Conservation (phyloP, 352 stramenopile genomes). For the Thalassiosira hispida region DNA sequence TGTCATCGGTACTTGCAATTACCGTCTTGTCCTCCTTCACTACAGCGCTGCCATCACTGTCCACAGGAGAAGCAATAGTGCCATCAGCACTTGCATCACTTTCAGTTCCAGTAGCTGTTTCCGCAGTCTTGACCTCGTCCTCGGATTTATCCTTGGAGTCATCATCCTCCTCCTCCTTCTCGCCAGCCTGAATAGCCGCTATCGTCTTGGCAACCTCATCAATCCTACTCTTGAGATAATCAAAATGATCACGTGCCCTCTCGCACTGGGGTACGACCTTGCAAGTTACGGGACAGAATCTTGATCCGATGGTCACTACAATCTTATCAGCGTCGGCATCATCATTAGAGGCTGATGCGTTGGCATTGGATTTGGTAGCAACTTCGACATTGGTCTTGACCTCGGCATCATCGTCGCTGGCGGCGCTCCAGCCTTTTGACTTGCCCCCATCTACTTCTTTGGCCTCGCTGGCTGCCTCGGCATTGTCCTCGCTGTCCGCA, state of each 20-base stretch:
- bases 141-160: not conserved
- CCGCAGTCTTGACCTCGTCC: not conserved
- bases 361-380: not conserved
- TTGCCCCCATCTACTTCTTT: not conserved
- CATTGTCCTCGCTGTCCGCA: not conserved
- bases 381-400: not conserved
- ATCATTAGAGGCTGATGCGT: not conserved
- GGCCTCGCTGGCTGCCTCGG: not conserved
- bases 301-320: conserved; percentile 24
- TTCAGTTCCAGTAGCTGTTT: not conserved
- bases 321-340: not conserved
- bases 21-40: too few species aligned
- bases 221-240: too few species aligned
- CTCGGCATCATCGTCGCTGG: not conserved
- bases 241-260: conserved; percentile 29
- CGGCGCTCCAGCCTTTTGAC: too few species aligned
- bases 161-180: not conserved
- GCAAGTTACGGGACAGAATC: conserved; percentile 32
- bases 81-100: not conserved
- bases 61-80: not conserved
- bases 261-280: conserved; percentile 29
- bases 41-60: not conserved
- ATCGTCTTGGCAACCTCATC: conserved; percentile 3
- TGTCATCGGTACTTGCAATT: too few species aligned
- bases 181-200: too few species aligned